These are phyloP conservation scores for Trichoderma sp. DNA, from an alignment of 2,329 filamentous ascomycete species.

Conservation along the genomic window DNA sequence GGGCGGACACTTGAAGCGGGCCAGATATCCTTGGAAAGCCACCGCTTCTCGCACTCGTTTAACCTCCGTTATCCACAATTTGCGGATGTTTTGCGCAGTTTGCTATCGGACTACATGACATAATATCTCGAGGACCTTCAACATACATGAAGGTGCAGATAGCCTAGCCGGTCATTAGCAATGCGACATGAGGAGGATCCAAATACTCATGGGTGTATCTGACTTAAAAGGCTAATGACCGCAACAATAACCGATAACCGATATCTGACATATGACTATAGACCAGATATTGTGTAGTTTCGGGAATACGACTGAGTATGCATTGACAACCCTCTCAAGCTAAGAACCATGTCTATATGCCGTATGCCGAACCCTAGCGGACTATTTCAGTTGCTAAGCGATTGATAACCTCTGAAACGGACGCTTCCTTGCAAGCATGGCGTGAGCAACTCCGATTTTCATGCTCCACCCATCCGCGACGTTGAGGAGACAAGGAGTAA, in stretches of 20 bases:
- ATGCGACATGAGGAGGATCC: neutral
- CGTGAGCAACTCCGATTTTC: neutral
- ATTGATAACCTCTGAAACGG: neutral
- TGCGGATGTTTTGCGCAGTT: neutral
- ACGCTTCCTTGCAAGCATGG: neutral
- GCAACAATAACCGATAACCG: neutral
- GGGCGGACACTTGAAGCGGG: neutral
- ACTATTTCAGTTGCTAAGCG: neutral
- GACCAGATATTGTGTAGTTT: neutral
- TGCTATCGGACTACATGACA: neutral
- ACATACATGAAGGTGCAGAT: neutral
- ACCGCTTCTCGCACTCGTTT: neutral
- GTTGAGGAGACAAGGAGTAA: neutral
- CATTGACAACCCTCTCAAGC: neutral
- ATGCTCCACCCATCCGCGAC: neutral
- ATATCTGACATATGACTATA: neutral
- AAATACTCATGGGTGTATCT: neutral
- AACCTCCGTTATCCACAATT: neutral
- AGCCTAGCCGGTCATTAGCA: neutral
- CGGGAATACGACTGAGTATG: neutral
- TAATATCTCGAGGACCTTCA: neutral
- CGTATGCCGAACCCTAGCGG: neutral
- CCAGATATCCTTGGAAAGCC: neutral
- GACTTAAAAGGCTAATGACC: neutral
- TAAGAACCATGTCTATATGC: neutral